Percentiles rank a stretch among this genome's conserved stretches.
These are phyloP conservation scores for Epichloe aotearoae DNA, from an alignment of 2,329 filamentous ascomycete species.

Conservation along the genomic window DNA sequence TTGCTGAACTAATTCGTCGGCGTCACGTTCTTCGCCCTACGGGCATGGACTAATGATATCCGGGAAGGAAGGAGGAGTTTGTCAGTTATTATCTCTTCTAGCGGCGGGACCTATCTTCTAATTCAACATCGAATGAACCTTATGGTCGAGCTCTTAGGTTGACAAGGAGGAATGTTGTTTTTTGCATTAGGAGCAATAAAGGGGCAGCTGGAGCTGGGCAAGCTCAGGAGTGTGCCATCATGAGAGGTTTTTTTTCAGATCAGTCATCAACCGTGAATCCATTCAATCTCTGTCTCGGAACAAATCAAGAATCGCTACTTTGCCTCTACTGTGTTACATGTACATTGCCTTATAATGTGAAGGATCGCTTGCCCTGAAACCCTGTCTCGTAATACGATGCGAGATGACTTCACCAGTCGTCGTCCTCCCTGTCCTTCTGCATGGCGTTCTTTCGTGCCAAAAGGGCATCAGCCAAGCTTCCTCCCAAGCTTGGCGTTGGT, in stretches of 20 bases:
- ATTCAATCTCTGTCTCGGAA: neutral
- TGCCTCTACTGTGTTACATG: neutral
- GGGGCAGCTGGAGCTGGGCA: neutral
- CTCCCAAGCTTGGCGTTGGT: slow-evolving; percentile 57
- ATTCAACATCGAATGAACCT: neutral
- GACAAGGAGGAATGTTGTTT: neutral
- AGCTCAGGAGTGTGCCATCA: neutral
- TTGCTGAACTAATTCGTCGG: slow-evolving; percentile 52
- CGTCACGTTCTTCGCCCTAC: slow-evolving; percentile 24
- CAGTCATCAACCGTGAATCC: neutral
- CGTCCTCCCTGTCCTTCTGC: slow-evolving; percentile 55
- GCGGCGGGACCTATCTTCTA: neutral
- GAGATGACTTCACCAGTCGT: slow-evolving; percentile 45
- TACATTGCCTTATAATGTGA: neutral
- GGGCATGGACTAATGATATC: neutral
- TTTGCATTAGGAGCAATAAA: neutral
- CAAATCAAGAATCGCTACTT: neutral
- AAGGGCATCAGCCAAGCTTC: slow-evolving; percentile 68
- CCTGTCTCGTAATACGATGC: neutral
- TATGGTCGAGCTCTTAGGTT: neutral
- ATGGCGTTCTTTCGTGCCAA: slow-evolving; percentile 64
- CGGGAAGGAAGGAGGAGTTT: slow-evolving; percentile 13
- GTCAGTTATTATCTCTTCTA: neutral
- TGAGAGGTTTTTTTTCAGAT: neutral
- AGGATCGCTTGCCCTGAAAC: slow-evolving; percentile 15